A percentile compares a stretch with the other conserved stretches of the same genome.
These are phyloP conservation scores for Amylocystis lapponica DNA, from an alignment of 768 basidiomycete genomes.

Conservation along the genomic window DNA sequence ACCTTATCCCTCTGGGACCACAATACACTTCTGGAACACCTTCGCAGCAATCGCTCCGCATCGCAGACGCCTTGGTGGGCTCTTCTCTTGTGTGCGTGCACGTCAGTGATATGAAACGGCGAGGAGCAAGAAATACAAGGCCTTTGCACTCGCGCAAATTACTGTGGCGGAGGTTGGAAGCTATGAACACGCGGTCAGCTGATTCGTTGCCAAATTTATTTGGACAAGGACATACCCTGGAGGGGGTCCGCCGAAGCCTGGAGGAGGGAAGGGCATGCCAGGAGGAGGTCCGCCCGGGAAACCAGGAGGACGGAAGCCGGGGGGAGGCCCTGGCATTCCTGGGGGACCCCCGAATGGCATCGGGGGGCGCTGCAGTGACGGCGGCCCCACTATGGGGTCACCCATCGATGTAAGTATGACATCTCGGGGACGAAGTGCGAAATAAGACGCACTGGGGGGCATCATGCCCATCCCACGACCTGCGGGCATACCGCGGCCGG, in stretches of 20 bases:
- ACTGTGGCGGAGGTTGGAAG: slow-evolving; percentile 45
- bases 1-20: background rate
- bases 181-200: slow-evolving; percentile 18
- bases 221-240: slow-evolving; percentile 73
- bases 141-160: slow-evolving; percentile 10
- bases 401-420: slow-evolving; percentile 10
- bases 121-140: slow-evolving; percentile 14
- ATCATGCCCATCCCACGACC: slow-evolving; percentile 97
- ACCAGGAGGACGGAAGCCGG: slow-evolving; percentile 79
- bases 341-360: slow-evolving; percentile 55
- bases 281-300: slow-evolving; percentile 51
- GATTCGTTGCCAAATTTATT: background rate
- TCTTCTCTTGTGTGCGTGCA: slow-evolving; percentile 1
- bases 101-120: slow-evolving; percentile 7
- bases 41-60: background rate
- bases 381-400: slow-evolving; percentile 46
- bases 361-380: slow-evolving; percentile 60
- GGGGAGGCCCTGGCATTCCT: slow-evolving; percentile 86
- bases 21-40: background rate
- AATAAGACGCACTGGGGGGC: slow-evolving; percentile 60
- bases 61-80: background rate
- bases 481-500: slow-evolving; percentile 93
- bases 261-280: slow-evolving; percentile 70
- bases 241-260: slow-evolving; percentile 76
- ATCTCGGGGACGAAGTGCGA: slow-evolving; percentile 5